phyloP scores from a whole-genome alignment of 176 grass and related monocot species.

The Urochloa ruziziensis region DNA sequence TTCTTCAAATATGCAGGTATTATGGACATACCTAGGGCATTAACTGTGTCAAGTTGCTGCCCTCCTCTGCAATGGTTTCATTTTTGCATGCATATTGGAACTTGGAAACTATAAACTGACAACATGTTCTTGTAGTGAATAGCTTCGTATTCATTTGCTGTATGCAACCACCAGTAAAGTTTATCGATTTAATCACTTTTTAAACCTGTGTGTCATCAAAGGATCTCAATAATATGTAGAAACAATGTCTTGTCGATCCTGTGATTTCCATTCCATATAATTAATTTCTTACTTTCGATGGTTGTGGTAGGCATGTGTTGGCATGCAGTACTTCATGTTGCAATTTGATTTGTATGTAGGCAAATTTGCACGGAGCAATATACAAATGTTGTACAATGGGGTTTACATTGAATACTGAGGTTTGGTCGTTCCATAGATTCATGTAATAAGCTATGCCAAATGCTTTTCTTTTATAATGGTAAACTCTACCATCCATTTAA shows the following conservation, averaged over 20 bases:
- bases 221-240: neutral
- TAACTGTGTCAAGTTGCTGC: neutral
- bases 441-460: neutral
- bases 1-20: too few relatives aligned
- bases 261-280: neutral
- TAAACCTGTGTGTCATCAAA: neutral
- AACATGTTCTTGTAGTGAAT: neutral
- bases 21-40: neutral
- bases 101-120: neutral
- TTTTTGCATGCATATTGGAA: constrained; percentile 2
- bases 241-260: neutral
- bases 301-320: neutral
- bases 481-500: too few relatives aligned
- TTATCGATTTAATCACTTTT: neutral
- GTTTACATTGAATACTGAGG: neutral
- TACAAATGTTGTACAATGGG: neutral
- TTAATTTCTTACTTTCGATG: neutral
- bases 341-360: constrained; percentile 8
- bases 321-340: neutral
- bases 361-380: neutral
- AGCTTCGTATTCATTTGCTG: neutral
- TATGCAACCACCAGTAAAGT: neutral
- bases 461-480: too few relatives aligned
- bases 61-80: neutral
- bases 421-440: neutral